These are phyloP conservation scores for Paraconiothyrium brasiliense DNA, from an alignment of 2,329 filamentous ascomycete species.

Conservation along the genomic window DNA sequence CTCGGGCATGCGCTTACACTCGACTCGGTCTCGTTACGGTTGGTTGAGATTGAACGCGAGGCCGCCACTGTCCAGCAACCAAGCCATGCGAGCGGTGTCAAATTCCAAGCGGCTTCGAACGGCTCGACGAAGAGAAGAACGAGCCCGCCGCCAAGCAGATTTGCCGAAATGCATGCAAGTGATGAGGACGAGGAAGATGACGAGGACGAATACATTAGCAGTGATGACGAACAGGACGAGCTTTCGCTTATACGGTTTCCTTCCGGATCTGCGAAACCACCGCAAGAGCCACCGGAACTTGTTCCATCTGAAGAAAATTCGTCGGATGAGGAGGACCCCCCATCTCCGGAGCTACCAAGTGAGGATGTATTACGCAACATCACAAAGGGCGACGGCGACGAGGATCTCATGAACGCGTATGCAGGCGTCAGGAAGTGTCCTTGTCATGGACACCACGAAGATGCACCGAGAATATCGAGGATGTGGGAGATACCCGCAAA, in stretches of 20 bases:
- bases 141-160: constrained; percentile 5
- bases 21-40: constrained; percentile 1
- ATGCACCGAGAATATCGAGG: neutral
- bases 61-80: neutral
- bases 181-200: constrained; percentile 10
- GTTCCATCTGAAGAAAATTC: neutral
- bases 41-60: constrained; percentile 7
- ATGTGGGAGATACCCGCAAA: constrained; percentile 3
- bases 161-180: neutral
- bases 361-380: neutral
- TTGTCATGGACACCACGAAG: constrained; percentile 5
- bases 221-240: constrained; percentile 10
- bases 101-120: constrained; percentile 2
- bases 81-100: neutral
- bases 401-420: constrained; percentile 2
- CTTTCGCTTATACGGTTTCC: constrained; percentile 7
- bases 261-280: neutral
- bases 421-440: constrained; percentile 1
- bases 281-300: neutral
- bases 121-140: neutral
- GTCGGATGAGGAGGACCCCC: neutral
- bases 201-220: neutral
- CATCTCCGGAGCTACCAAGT: neutral
- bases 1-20: constrained; percentile 9
- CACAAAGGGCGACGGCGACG: neutral